phyloP scores from a whole-genome alignment of 371 early-diverging fungal genomes.

The Gilbertella persicaria region DNA sequence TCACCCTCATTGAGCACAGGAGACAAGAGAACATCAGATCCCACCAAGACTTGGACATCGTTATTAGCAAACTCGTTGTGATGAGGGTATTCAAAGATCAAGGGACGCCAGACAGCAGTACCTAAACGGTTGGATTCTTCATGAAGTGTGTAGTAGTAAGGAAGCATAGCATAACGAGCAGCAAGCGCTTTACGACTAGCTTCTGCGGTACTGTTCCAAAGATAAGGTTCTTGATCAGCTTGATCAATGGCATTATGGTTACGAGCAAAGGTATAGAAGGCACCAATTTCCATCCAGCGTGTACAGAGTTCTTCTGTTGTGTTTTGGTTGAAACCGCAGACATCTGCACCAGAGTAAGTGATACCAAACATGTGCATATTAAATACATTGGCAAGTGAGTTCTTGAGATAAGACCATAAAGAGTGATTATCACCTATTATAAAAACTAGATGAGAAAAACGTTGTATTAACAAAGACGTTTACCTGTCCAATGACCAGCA shows the following conservation, averaged over 20 bases:
- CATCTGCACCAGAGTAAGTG: conserved; percentile 68
- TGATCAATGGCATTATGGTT: conserved; percentile 57
- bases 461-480: conserved; percentile 8
- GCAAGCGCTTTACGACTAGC: conserved; percentile 53
- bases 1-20: conserved; percentile 54
- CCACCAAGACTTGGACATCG: conserved; percentile 39
- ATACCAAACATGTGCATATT: conserved; percentile 72
- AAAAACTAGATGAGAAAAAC: background rate
- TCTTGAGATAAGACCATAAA: conserved; percentile 54
- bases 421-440: conserved; percentile 60
- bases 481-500: conserved; percentile 67
- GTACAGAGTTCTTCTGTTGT: conserved; percentile 63
- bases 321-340: conserved; percentile 70
- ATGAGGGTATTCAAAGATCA: conserved; percentile 41
- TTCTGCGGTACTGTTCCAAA: conserved; percentile 47
- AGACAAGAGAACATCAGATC: conserved; percentile 54
- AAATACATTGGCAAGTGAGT: conserved; percentile 60
- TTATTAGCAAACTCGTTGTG: conserved; percentile 19
- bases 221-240: conserved; percentile 60
- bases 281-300: conserved; percentile 72
- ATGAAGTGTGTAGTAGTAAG: conserved; percentile 69
- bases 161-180: conserved; percentile 66
- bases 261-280: conserved; percentile 80
- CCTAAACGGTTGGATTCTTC: conserved; percentile 53
- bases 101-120: conserved; percentile 46